phyloP scores from a whole-genome alignment of 2,329 filamentous ascomycete species.

The Pyricularia grisea region DNA sequence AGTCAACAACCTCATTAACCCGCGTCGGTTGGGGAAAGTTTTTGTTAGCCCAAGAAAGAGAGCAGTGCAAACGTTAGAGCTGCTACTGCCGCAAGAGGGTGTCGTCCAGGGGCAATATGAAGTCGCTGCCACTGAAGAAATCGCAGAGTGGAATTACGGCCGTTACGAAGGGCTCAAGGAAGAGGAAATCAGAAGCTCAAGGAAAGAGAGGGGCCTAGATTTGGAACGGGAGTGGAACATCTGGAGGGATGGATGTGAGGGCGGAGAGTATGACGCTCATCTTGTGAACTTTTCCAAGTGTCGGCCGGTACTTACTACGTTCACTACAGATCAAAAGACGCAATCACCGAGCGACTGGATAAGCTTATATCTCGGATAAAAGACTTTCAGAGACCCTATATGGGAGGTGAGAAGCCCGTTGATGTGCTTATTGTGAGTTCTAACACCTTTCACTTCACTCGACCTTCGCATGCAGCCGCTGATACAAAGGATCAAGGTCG shows the following conservation, averaged over 20 bases:
- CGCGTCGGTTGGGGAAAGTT: constrained; percentile 32
- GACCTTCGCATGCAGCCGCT: background rate
- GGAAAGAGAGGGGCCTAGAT: constrained; percentile 38
- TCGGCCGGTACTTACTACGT: background rate
- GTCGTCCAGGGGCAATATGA: constrained; percentile 13
- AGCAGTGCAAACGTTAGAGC: constrained; percentile 36
- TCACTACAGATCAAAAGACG: constrained; percentile 16
- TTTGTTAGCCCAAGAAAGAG: constrained; percentile 40
- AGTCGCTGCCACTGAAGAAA: constrained; percentile 37
- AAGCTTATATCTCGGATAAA: constrained; percentile 29
- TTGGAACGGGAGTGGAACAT: constrained; percentile 42
- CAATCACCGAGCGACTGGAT: constrained; percentile 31
- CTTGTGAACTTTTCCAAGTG: constrained; percentile 1
- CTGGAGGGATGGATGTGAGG: constrained; percentile 49
- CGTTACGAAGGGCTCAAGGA: constrained; percentile 49
- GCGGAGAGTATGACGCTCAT: constrained; percentile 34
- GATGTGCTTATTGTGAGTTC: constrained; percentile 23
- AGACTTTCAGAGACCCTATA: constrained; percentile 25
- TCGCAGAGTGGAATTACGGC: constrained; percentile 56
- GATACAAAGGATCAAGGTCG: constrained; percentile 13
- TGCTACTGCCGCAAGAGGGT: constrained; percentile 25
- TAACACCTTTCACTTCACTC: background rate
- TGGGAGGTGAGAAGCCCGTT: constrained; percentile 26
- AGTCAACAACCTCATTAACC: constrained; percentile 38
- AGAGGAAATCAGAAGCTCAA: constrained; percentile 35